phyloP scores from a whole-genome alignment of 768 basidiomycete genomes.

The Lactarius pseudohatsudake region DNA sequence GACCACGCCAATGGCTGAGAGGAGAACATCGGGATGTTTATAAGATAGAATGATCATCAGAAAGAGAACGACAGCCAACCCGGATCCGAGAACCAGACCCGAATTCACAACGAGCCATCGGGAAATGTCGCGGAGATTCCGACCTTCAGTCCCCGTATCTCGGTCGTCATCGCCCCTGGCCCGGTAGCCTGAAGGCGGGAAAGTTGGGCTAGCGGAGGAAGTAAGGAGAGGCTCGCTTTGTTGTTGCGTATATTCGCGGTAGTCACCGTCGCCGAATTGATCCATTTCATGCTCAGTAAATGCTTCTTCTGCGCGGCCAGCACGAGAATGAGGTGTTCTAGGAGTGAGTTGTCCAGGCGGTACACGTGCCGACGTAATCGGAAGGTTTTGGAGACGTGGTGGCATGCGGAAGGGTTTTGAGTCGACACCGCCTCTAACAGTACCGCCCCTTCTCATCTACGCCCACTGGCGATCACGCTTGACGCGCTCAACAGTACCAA shows the following conservation, averaged over 20 bases:
- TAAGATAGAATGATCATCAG: constrained; percentile 49
- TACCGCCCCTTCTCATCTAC: not conserved
- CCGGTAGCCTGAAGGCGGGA: constrained; percentile 42
- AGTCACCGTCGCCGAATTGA: constrained; percentile 41
- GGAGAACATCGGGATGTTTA: constrained; percentile 48
- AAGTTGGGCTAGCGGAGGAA: constrained; percentile 39
- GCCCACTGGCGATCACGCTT: not conserved
- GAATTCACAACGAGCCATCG: constrained; percentile 28
- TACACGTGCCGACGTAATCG: constrained; percentile 14
- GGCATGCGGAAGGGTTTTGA: constrained; percentile 18
- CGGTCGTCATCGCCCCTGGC: constrained; percentile 44
- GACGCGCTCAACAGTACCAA: not conserved
- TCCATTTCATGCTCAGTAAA: constrained; percentile 51
- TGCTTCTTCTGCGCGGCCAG: constrained; percentile 56
- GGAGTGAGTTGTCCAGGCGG: constrained; percentile 43
- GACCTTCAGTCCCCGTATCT: constrained; percentile 14
- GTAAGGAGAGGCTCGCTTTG: constrained; percentile 49
- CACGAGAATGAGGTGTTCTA: constrained; percentile 61
- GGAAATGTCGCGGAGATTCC: constrained; percentile 14
- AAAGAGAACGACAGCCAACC: constrained; percentile 47
- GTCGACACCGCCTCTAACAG: not conserved
- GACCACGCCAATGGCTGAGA: constrained; percentile 43
- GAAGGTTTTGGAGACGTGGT: constrained; percentile 21
- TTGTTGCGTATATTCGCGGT: constrained; percentile 38
- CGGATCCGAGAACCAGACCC: constrained; percentile 48